Percentiles rank a stretch among this genome's conserved stretches.
Evolutionary conservation across 1,284 basidiomycete genomes (phyloP).

Genomic region (Afroboletus lepidellus): DNA sequence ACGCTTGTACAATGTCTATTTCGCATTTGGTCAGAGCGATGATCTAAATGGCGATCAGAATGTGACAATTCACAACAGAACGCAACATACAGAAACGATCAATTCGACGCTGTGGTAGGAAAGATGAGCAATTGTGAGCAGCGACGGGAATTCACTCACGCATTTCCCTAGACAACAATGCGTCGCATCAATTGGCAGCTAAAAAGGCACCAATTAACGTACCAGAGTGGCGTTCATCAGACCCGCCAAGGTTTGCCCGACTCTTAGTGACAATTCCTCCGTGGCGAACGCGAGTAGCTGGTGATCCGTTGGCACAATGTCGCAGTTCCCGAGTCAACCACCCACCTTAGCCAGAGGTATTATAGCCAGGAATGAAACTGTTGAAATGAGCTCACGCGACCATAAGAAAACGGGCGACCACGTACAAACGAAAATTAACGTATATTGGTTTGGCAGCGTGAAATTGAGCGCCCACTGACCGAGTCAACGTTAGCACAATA

Average conservation of each 20-base stretch:
- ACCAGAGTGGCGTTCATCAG: constrained; percentile 85
- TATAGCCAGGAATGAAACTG: constrained; percentile 72
- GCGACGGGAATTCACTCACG: constrained; percentile 49
- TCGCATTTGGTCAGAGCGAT: constrained; percentile 81
- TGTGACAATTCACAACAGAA: constrained; percentile 6
- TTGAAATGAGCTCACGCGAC: constrained; percentile 3
- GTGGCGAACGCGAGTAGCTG: constrained; percentile 85
- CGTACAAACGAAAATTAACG: constrained; percentile 72
- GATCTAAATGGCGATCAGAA: constrained; percentile 49
- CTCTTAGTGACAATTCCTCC: constrained; percentile 80
- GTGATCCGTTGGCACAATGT: background rate
- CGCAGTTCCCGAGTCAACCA: background rate
- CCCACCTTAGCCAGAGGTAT: constrained; percentile 72
- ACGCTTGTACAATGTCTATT: constrained; percentile 79
- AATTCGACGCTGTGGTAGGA: constrained; percentile 63
- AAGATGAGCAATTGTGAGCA: background rate
- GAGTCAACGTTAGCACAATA: constrained; percentile 1
- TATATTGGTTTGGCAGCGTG: constrained; percentile 49
- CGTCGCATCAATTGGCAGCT: constrained; percentile 5
- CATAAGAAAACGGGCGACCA: constrained; percentile 11
- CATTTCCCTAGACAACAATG: constrained; percentile 59
- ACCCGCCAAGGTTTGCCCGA: constrained; percentile 84
- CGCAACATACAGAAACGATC: constrained; percentile 62
- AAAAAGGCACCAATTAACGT: constrained; percentile 24
- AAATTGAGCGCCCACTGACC: constrained; percentile 74